Conservation (phyloP, 148 eudicot species). For the Suaeda aralocaspica region DNA sequence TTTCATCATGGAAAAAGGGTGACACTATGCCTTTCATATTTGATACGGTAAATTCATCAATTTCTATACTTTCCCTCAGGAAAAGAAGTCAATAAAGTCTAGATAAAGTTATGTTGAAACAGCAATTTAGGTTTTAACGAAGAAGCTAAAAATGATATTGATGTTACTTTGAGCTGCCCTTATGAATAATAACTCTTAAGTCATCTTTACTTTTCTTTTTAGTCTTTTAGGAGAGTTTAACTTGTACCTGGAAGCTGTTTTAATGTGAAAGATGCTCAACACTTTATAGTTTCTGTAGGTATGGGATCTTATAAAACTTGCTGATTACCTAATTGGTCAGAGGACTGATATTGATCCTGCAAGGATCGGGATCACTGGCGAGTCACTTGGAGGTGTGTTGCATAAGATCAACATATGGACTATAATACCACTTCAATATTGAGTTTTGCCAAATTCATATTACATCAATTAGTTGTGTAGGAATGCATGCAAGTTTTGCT, state of each 20-base stretch:
- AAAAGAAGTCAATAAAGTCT: conserved; percentile 4
- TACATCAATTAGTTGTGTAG: conserved; percentile 35
- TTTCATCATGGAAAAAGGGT: conserved; percentile 85
- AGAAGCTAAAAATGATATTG: not conserved
- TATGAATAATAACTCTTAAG: not conserved
- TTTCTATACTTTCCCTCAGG: not conserved
- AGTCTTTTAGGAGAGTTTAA: not conserved
- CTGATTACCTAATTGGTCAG: conserved; percentile 64
- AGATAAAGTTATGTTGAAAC: not conserved
- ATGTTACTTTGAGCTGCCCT: conserved; percentile 1
- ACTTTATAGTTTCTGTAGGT: conserved; percentile 42
- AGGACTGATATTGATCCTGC: conserved; percentile 73
- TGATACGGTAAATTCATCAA: conserved; percentile 57
- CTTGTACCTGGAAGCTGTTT: not conserved
- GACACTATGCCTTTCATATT: conserved; percentile 95
- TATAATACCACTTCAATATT: not conserved
- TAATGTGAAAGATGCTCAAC: not conserved
- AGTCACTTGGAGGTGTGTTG: conserved; percentile 96
- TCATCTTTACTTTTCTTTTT: not conserved
- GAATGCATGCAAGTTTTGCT: conserved; percentile 99
- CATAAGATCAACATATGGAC: conserved; percentile 3
- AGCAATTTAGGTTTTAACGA: not conserved
- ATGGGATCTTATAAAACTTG: conserved; percentile 90
- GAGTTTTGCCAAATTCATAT: not conserved
- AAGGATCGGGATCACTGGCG: conserved; percentile 91